phyloP scores from a whole-genome alignment of 306 rosid genomes.

The Morella rubra region DNA sequence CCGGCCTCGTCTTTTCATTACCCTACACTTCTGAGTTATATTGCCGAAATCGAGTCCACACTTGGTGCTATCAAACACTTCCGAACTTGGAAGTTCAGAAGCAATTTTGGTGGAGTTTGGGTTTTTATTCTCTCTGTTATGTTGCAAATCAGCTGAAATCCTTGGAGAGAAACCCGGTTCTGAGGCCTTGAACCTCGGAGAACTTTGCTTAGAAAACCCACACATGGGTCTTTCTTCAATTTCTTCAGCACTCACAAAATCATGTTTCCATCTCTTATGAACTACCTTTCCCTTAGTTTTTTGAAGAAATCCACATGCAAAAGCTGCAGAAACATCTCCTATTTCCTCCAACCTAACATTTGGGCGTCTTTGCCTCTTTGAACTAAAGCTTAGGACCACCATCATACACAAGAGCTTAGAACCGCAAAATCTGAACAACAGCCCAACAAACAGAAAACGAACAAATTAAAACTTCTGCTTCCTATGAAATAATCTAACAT shows the following conservation, averaged over 20 bases:
- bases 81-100: constrained; percentile 12
- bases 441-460: constrained; percentile 7
- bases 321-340: constrained; percentile 45
- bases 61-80: constrained; percentile 14
- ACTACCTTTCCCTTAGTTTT: constrained; percentile 18
- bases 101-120: constrained; percentile 33
- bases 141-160: constrained; percentile 33
- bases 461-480: background rate
- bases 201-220: constrained; percentile 21
- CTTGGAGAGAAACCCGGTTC: constrained; percentile 32
- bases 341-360: constrained; percentile 49
- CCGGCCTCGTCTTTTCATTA: constrained; percentile 37
- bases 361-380: constrained; percentile 48
- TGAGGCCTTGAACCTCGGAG: constrained; percentile 15
- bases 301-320: constrained; percentile 40
- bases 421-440: constrained; percentile 23
- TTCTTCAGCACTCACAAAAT: constrained; percentile 10
- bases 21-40: constrained; percentile 38
- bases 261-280: constrained; percentile 31
- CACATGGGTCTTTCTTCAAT: constrained; percentile 8
- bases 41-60: constrained; percentile 29
- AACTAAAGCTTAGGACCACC: constrained; percentile 34
- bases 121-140: constrained; percentile 39
- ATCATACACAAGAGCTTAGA: constrained; percentile 17
- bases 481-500: background rate